A percentile compares a stretch with the other conserved stretches of the same genome.
Conservation (phyloP, 805 yeast genomes). For the Jamesozyma lodderae region DNA sequence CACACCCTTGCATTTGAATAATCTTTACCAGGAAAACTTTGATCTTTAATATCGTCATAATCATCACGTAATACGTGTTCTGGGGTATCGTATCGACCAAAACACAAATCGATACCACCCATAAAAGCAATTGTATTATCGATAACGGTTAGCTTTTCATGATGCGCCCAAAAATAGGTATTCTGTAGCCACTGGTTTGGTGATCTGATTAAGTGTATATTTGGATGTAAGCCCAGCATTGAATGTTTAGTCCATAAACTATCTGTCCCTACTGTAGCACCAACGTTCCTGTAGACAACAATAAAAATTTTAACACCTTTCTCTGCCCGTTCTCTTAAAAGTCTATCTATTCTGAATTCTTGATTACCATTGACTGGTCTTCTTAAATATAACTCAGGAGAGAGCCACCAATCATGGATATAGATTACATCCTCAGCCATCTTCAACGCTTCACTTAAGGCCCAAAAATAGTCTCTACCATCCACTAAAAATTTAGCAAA, state of each 20-base stretch:
- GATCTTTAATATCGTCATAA: conserved; percentile 36
- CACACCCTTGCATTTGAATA: conserved; percentile 91
- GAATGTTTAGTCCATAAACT: conserved; percentile 93
- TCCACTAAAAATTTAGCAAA: conserved; percentile 97
- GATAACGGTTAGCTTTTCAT: conserved; percentile 79
- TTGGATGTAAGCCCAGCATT: conserved; percentile 71
- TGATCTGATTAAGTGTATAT: conserved; percentile 83
- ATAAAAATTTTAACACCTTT: conserved; percentile 92
- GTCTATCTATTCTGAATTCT: conserved; percentile 82
- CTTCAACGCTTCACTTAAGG: conserved; percentile 81
- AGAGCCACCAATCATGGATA: conserved; percentile 98
- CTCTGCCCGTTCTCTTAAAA: conserved; percentile 81
- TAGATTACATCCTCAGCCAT: conserved; percentile 90
- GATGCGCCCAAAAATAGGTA: conserved; percentile 98
- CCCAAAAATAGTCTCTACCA: conserved; percentile 95
- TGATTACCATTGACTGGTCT: conserved; percentile 95
- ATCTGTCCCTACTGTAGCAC: conserved; percentile 85
- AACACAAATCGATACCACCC: conserved; percentile 95
- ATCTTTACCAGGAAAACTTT: conserved; percentile 92
- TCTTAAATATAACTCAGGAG: conserved; percentile 87
- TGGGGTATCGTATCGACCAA: conserved; percentile 93
- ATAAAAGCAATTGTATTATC: conserved; percentile 84
- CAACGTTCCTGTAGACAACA: conserved; percentile 88
- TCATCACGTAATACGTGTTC: conserved; percentile 89
- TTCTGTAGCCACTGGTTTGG: conserved; percentile 92